A percentile compares a stretch with the other conserved stretches of the same genome.
These are phyloP conservation scores for Avicennia marina DNA, from an alignment of 257 asterid genomes.

Conservation along the genomic window DNA sequence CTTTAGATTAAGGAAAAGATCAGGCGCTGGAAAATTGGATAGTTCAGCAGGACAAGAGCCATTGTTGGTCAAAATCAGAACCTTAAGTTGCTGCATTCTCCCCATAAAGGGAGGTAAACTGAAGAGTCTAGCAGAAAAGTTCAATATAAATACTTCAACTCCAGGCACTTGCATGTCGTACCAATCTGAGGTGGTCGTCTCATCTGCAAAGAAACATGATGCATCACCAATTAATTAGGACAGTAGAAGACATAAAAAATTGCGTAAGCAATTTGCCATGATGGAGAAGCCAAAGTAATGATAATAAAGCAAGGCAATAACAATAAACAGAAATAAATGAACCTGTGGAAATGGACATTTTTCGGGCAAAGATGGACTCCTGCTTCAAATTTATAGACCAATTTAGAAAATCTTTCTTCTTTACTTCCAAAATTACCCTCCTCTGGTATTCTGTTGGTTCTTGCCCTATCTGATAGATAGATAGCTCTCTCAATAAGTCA, in stretches of 20 bases:
- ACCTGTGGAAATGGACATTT: conserved; percentile 36
- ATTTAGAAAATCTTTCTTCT: conserved; percentile 18
- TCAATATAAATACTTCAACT: conserved; percentile 28
- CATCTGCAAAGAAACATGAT: conserved; percentile 19
- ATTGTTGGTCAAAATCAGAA: conserved; percentile 24
- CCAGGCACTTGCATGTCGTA: conserved; percentile 16
- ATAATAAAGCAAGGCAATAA: too few relatives aligned
- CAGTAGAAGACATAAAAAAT: neutral
- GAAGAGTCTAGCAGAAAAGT: conserved; percentile 20
- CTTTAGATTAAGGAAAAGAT: conserved; percentile 26
- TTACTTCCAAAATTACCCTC: conserved; percentile 25
- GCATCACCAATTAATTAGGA: neutral
- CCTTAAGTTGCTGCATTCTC: conserved; percentile 23
- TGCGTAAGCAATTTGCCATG: too few relatives aligned
- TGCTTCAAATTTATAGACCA: conserved; percentile 21
- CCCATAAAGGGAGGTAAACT: conserved; percentile 23
- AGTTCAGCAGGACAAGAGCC: conserved; percentile 18
- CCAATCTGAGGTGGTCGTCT: conserved; percentile 22
- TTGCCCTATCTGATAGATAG: conserved; percentile 14
- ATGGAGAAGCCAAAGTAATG: neutral
- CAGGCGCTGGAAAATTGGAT: conserved; percentile 15
- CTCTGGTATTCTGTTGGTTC: conserved; percentile 21
- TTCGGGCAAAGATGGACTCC: conserved; percentile 15
- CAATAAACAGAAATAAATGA: neutral
- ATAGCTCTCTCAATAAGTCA: conserved; percentile 35